These are phyloP conservation scores for Teratosphaeria pseudoeucalypti DNA, from an alignment of 2,329 filamentous ascomycete genomes.

Conservation along the genomic window DNA sequence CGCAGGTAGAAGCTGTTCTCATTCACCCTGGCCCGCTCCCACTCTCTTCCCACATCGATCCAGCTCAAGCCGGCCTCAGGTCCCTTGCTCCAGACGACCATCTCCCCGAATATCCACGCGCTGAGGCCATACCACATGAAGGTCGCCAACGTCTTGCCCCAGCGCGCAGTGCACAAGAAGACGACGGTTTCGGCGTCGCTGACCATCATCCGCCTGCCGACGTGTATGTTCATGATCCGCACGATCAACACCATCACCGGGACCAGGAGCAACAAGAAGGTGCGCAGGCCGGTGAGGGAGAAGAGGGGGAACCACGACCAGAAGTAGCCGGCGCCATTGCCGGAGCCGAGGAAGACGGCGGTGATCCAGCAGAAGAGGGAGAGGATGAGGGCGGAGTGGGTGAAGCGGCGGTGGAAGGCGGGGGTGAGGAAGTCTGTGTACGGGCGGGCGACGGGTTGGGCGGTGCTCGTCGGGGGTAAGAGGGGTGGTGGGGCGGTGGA, in stretches of 20 bases:
- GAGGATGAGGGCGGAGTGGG: slow-evolving; percentile 60
- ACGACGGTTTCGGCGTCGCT: slow-evolving; percentile 57
- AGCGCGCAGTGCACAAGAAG: slow-evolving; percentile 39
- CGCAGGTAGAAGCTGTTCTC: slow-evolving; percentile 77
- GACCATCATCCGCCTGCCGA: slow-evolving; percentile 50
- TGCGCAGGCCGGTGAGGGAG: slow-evolving; percentile 56
- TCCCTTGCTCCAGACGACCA: slow-evolving; percentile 64
- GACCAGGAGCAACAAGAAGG: slow-evolving; percentile 64
- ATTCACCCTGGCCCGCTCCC: slow-evolving; percentile 66
- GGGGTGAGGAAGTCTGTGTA: slow-evolving; percentile 91
- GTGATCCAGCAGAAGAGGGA: slow-evolving; percentile 63
- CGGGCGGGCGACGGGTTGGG: slow-evolving; percentile 43
- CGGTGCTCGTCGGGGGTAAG: slow-evolving; percentile 7
- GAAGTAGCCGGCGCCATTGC: slow-evolving; percentile 44
- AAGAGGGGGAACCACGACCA: slow-evolving; percentile 85
- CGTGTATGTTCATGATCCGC: slow-evolving; percentile 48
- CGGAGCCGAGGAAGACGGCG: slow-evolving; percentile 53
- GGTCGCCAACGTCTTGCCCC: slow-evolving; percentile 50
- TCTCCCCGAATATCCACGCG: slow-evolving; percentile 66
- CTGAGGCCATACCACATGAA: slow-evolving; percentile 67
- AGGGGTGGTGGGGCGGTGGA: background rate
- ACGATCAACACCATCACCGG: slow-evolving; percentile 71
- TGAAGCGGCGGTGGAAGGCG: slow-evolving; percentile 76
- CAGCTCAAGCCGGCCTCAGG: slow-evolving; percentile 53
- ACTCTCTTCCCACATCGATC: slow-evolving; percentile 56